Conservation (phyloP, 78 protist species). For the Parvularia atlantis region DNA sequence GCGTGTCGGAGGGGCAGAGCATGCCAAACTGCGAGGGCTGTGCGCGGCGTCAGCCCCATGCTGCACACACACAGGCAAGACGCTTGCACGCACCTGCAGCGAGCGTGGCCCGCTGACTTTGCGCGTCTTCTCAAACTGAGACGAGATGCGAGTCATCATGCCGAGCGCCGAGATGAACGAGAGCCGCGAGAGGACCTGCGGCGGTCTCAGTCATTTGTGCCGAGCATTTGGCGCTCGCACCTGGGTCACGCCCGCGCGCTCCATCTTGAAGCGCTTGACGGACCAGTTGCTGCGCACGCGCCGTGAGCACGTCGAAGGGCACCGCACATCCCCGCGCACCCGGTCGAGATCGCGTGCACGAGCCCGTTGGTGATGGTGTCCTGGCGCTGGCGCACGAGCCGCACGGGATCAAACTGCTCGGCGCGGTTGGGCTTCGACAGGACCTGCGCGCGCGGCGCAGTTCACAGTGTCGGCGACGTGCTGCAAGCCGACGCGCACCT, state of each 20-base stretch:
- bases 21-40: constrained; percentile 99
- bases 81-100: constrained; percentile 13
- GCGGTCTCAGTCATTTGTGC: not conserved
- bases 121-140: constrained; percentile 96
- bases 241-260: constrained; percentile 93
- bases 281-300: constrained; percentile 89
- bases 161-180: constrained; percentile 94
- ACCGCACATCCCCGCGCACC: too few species aligned
- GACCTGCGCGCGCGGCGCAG: too few species aligned
- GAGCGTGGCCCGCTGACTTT: constrained; percentile 93
- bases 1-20: constrained; percentile 99
- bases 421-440: constrained; percentile 61
- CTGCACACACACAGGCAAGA: not conserved
- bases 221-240: constrained; percentile 24
- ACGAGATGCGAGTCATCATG: constrained; percentile 96
- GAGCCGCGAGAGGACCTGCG: constrained; percentile 61
- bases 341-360: constrained; percentile 82
- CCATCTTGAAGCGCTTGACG: constrained; percentile 92
- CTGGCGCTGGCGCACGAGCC: constrained; percentile 15
- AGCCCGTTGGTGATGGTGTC: constrained; percentile 79
- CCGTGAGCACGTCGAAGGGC: too few species aligned
- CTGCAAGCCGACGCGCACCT: too few species aligned
- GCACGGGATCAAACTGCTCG: constrained; percentile 41
- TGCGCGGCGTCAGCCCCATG: constrained; percentile 44
- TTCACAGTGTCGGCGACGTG: too few species aligned